These are phyloP conservation scores for Lactifluus echinatus DNA, from an alignment of 768 basidiomycete genomes.

Conservation along the genomic window DNA sequence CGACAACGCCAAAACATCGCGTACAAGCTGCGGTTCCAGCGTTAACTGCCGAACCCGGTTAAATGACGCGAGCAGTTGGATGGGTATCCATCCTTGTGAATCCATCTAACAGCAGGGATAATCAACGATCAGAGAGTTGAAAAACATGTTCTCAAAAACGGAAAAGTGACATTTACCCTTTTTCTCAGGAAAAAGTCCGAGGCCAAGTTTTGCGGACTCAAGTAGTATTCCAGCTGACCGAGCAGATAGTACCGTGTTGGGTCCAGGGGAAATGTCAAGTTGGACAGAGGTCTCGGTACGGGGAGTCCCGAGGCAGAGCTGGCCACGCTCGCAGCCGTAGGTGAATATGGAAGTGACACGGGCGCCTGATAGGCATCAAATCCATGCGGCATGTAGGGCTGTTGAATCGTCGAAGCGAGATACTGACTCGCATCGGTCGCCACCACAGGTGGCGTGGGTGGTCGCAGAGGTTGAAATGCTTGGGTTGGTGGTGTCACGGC, in stretches of 20 bases:
- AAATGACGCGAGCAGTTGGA: constrained; percentile 77
- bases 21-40: constrained; percentile 46
- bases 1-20: constrained; percentile 62
- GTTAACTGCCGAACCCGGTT: constrained; percentile 72
- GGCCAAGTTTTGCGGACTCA: constrained; percentile 85
- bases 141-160: background rate
- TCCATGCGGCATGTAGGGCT: constrained; percentile 12
- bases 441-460: constrained; percentile 11
- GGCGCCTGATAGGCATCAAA: constrained; percentile 26
- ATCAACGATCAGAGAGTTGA: constrained; percentile 11
- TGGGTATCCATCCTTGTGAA: constrained; percentile 76
- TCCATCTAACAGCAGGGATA: constrained; percentile 61
- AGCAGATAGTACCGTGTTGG: constrained; percentile 59
- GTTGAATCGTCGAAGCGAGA: constrained; percentile 7
- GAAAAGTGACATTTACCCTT: constrained; percentile 35
- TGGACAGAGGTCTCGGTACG: constrained; percentile 40
- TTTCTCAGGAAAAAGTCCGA: constrained; percentile 76
- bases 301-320: constrained; percentile 27
- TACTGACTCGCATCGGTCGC: constrained; percentile 21
- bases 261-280: constrained; percentile 52
- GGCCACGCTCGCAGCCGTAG: constrained; percentile 15
- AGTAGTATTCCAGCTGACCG: constrained; percentile 85
- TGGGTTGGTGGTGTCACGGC: constrained; percentile 16
- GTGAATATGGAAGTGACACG: constrained; percentile 24
- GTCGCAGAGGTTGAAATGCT: constrained; percentile 21